Conservation (phyloP, 208 protist species). For the Porcisia deanei region DNA sequence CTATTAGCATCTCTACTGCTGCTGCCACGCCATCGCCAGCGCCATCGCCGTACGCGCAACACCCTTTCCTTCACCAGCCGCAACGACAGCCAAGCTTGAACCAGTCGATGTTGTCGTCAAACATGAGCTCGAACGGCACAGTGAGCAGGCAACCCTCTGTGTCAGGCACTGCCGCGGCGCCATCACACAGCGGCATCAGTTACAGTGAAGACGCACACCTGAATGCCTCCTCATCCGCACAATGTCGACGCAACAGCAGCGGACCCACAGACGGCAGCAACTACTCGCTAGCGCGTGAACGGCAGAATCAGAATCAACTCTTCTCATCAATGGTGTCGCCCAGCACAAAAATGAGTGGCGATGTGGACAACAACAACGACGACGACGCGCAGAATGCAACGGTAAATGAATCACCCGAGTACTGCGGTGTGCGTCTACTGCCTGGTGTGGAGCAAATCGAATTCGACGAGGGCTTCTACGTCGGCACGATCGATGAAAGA, state of each 20-base stretch:
- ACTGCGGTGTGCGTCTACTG: slow-evolving; percentile 46
- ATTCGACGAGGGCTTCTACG: slow-evolving; percentile 80
- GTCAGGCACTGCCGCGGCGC: background rate
- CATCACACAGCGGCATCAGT: slow-evolving; percentile 3
- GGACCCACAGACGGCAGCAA: too few species aligned
- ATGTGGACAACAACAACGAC: background rate
- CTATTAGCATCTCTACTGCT: slow-evolving; percentile 21
- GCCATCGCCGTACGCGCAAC: background rate
- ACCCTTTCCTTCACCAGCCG: background rate
- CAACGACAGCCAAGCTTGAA: background rate
- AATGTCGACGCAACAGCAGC: background rate
- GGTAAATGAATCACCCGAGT: slow-evolving; percentile 17
- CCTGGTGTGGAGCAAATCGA: slow-evolving; percentile 52
- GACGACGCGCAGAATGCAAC: background rate
- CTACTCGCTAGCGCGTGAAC: background rate
- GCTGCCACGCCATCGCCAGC: background rate
- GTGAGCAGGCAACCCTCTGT: background rate
- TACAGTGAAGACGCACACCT: background rate
- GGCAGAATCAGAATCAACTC: background rate
- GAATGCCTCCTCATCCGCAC: background rate
- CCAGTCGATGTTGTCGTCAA: background rate
- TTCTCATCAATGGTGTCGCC: background rate
- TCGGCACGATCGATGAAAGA: slow-evolving; percentile 71
- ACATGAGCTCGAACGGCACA: background rate
- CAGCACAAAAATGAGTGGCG: background rate